Evolutionary conservation across 352 stramenopile species (phyloP).

Genomic region (Peronospora tabacina): DNA sequence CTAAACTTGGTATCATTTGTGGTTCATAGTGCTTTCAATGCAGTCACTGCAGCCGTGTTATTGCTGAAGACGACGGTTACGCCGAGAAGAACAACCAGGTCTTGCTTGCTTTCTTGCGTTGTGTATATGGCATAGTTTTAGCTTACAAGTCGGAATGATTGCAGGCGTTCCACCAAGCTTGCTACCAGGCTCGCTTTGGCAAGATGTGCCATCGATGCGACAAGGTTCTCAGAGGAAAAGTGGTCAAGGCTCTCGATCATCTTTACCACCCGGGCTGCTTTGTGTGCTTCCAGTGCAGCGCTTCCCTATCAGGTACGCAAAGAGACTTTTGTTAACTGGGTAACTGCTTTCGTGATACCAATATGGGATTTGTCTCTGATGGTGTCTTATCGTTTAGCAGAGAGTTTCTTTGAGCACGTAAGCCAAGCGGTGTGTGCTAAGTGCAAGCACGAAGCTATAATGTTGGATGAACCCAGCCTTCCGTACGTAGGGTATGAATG

Average conservation of each 20-base stretch:
- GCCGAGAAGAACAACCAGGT: slow-evolving; percentile 76
- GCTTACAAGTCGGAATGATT: slow-evolving; percentile 5
- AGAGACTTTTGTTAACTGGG: background rate
- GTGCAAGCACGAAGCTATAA: slow-evolving; percentile 73
- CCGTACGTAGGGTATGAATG: slow-evolving; percentile 34
- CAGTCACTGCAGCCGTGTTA: slow-evolving; percentile 58
- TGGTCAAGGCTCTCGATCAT: slow-evolving; percentile 77
- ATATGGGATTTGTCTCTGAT: slow-evolving; percentile 10
- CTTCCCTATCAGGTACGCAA: slow-evolving; percentile 58
- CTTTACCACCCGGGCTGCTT: slow-evolving; percentile 83
- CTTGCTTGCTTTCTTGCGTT: slow-evolving; percentile 1
- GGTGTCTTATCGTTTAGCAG: slow-evolving; percentile 33
- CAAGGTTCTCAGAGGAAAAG: slow-evolving; percentile 77
- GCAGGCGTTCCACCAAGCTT: slow-evolving; percentile 71
- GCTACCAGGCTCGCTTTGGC: slow-evolving; percentile 68
- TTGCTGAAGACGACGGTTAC: slow-evolving; percentile 73
- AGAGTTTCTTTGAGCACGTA: slow-evolving; percentile 81
- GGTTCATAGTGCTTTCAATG: slow-evolving; percentile 68
- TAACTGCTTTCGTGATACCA: slow-evolving; percentile 8
- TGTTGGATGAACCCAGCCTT: slow-evolving; percentile 31
- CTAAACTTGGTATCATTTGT: slow-evolving; percentile 6
- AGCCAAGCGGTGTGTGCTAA: slow-evolving; percentile 65
- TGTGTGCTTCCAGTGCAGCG: slow-evolving; percentile 67
- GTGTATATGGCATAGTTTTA: background rate
- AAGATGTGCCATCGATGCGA: slow-evolving; percentile 76